A percentile compares a stretch with the other conserved stretches of the same genome.
Conservation (phyloP, 2,329 filamentous ascomycete species). For the Dendryphion nanum region DNA sequence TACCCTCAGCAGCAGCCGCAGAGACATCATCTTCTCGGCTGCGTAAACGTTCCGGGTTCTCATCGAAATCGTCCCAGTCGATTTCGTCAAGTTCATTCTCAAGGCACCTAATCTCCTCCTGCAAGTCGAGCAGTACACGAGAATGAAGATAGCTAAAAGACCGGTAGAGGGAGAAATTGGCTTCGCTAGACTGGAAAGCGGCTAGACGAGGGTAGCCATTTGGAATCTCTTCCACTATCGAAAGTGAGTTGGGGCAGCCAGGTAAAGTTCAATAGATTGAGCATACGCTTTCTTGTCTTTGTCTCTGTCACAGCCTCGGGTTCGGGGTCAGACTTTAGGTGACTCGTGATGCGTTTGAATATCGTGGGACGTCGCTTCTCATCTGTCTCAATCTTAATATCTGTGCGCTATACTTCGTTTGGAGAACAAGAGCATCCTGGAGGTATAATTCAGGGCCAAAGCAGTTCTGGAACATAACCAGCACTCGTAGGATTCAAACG, state of each 20-base stretch:
- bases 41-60: conserved; percentile 20
- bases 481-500: no score
- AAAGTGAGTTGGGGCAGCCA: conserved; percentile 6
- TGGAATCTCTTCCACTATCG: conserved; percentile 36
- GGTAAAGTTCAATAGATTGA: background rate
- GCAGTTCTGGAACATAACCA: no score
- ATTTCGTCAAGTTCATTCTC: conserved; percentile 39
- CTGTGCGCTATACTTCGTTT: background rate
- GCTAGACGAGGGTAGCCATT: conserved; percentile 41
- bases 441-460: no score
- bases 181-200: conserved; percentile 40
- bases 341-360: conserved; percentile 25
- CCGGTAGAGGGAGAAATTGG: conserved; percentile 42
- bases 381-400: background rate
- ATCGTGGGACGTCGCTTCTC: conserved; percentile 19
- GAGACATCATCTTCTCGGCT: conserved; percentile 27
- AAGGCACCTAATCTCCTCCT: conserved; percentile 38
- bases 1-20: conserved; percentile 12
- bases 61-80: conserved; percentile 28
- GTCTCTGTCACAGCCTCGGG: conserved; percentile 30
- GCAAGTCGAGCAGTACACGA: conserved; percentile 38
- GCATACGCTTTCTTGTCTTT: conserved; percentile 32
- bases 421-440: no score
- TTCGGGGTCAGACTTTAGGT: conserved; percentile 31
- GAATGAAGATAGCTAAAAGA: conserved; percentile 41